These are phyloP conservation scores for Medicago arabica DNA, from an alignment of 306 rosid species.

Conservation along the genomic window DNA sequence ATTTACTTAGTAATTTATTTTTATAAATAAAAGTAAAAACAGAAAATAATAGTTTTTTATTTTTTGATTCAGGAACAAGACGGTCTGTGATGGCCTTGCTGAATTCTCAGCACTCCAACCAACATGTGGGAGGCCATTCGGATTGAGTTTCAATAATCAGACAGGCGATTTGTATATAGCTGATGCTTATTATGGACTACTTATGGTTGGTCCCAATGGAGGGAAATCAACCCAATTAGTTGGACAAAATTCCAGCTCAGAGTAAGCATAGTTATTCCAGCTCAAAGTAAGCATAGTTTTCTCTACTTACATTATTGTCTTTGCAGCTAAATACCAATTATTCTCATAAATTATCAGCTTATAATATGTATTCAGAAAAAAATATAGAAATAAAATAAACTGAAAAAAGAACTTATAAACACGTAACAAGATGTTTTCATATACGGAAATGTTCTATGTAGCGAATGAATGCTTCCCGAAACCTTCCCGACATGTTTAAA, in stretches of 20 bases:
- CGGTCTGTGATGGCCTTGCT: slow-evolving; percentile 53
- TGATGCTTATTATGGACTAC: slow-evolving; percentile 53
- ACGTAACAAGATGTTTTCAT: not conserved
- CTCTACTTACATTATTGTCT: not conserved
- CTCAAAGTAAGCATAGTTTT: slow-evolving; percentile 33
- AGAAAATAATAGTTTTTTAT: not conserved
- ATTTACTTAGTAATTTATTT: too few relatives aligned
- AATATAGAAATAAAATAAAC: too few relatives aligned
- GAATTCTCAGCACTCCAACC: slow-evolving; percentile 45
- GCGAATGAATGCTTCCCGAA: too few relatives aligned
- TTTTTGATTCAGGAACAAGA: slow-evolving; percentile 44
- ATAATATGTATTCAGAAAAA: too few relatives aligned
- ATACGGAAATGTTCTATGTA: too few relatives aligned
- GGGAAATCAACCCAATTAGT: slow-evolving; percentile 39
- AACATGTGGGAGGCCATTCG: slow-evolving; percentile 65
- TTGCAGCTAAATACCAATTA: not conserved
- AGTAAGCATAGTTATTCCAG: slow-evolving; percentile 36
- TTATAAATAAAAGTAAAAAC: too few relatives aligned
- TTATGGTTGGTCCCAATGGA: slow-evolving; percentile 36
- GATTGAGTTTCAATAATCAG: slow-evolving; percentile 47
- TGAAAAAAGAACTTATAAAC: not conserved
- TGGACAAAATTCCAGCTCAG: too few relatives aligned
- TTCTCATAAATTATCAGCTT: too few relatives aligned
- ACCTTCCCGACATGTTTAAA: too few relatives aligned
- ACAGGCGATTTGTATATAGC: slow-evolving; percentile 47